Conservation (phyloP, 2,329 filamentous ascomycete species). For the Diplodia scrobiculata region DNA sequence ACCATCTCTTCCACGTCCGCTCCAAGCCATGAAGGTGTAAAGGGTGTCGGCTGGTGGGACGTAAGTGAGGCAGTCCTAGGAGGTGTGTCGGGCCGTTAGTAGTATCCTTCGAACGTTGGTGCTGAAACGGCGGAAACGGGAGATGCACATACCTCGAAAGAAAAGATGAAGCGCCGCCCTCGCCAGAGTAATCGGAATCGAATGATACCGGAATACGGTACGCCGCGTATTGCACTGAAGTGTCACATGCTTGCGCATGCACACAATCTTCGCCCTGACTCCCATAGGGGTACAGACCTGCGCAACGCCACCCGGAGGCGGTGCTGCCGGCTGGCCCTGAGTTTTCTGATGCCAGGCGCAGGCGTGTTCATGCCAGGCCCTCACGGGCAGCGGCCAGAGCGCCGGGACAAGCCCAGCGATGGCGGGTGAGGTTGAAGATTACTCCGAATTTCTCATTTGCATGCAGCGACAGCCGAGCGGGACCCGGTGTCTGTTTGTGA, state of each 20-base stretch:
- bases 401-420: conserved; percentile 40
- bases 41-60: too few species aligned
- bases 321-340: conserved; percentile 58
- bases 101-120: conserved; percentile 44
- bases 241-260: conserved; percentile 57
- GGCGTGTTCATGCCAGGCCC: conserved; percentile 81
- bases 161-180: conserved; percentile 69
- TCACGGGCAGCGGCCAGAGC: conserved; percentile 70
- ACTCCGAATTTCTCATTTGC: conserved; percentile 99
- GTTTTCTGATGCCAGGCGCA: conserved; percentile 92
- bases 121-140: not conserved
- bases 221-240: conserved; percentile 97
- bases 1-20: not conserved
- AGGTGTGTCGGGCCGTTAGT: conserved; percentile 38
- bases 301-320: conserved; percentile 35
- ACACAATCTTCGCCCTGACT: conserved; percentile 94
- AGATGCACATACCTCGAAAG: conserved; percentile 51
- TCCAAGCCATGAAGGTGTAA: not conserved
- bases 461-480: conserved; percentile 32
- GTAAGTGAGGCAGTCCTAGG: not conserved
- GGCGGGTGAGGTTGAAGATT: conserved; percentile 71
- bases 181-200: conserved; percentile 92
- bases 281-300: conserved; percentile 67
- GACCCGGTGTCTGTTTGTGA: conserved; percentile 65
- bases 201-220: conserved; percentile 68